Evolutionary conservation across 768 basidiomycete genomes (phyloP).

Genomic region (Lactifluus hygrophoroides): DNA sequence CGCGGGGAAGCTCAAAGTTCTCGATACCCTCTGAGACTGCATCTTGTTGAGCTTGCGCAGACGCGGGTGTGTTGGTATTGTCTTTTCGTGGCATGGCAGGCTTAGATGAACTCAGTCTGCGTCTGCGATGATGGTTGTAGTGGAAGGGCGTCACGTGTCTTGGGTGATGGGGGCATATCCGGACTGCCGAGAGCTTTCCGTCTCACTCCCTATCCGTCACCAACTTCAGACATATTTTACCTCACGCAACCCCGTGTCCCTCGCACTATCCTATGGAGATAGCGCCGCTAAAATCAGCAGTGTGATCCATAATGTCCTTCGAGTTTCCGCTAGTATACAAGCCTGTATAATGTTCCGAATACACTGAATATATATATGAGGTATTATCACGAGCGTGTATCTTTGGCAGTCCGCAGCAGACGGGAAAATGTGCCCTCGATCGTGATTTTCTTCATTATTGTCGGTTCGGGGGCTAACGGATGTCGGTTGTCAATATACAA

Average conservation of each 20-base stretch:
- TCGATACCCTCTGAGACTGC: slow-evolving; percentile 79
- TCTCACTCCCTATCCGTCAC: too few relatives aligned
- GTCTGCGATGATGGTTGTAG: neutral
- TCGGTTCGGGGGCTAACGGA: slow-evolving; percentile 61
- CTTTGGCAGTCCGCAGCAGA: slow-evolving; percentile 44
- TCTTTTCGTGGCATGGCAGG: slow-evolving; percentile 64
- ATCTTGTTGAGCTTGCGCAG: slow-evolving; percentile 73
- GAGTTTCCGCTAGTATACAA: too few relatives aligned
- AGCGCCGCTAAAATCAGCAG: too few relatives aligned
- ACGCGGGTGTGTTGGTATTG: slow-evolving; percentile 40
- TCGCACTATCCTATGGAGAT: too few relatives aligned
- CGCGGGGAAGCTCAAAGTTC: slow-evolving; percentile 82
- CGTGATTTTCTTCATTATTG: slow-evolving; percentile 85
- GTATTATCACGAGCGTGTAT: neutral
- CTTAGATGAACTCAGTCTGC: neutral
- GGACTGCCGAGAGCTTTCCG: too few relatives aligned
- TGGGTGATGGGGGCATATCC: too few relatives aligned
- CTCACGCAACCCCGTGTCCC: too few relatives aligned
- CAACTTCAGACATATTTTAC: too few relatives aligned
- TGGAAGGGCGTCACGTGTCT: neutral
- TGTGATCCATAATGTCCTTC: too few relatives aligned
- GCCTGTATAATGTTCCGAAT: too few relatives aligned
- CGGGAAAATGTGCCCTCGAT: slow-evolving; percentile 69
- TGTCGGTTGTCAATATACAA: slow-evolving; percentile 8
- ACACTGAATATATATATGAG: neutral